Conservation (phyloP, 148 eudicot genomes). For the Limonium bicolor region DNA sequence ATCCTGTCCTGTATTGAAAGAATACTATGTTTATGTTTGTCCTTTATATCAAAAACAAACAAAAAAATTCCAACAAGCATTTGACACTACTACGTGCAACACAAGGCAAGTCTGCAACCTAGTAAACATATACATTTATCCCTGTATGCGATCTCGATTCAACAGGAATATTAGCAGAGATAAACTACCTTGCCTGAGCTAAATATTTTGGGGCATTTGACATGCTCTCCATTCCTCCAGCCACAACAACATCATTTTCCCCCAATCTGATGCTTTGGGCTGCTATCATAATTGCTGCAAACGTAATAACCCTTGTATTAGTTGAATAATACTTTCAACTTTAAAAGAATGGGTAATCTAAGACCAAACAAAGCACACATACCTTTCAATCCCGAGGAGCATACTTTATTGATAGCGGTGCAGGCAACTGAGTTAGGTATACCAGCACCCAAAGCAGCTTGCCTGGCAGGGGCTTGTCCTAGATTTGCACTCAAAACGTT, state of each 20-base stretch:
- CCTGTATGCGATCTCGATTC: too few species aligned
- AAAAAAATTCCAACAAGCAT: too few species aligned
- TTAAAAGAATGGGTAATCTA: too few species aligned
- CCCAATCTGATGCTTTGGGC: slow-evolving; percentile 95
- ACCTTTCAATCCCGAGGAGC: slow-evolving; percentile 99
- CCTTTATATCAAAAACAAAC: not conserved
- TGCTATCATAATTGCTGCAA: slow-evolving; percentile 89
- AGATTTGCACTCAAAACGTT: slow-evolving; percentile 93
- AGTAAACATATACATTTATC: too few species aligned
- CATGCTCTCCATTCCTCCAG: slow-evolving; percentile 99
- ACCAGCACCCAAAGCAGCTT: slow-evolving; percentile 96
- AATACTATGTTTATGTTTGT: not conserved
- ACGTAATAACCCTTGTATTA: too few species aligned
- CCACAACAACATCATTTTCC: slow-evolving; percentile 83
- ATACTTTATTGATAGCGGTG: slow-evolving; percentile 93
- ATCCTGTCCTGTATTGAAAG: slow-evolving; percentile 34
- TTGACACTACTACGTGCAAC: too few species aligned
- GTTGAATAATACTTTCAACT: too few species aligned
- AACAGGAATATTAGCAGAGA: too few species aligned
- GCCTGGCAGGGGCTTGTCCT: slow-evolving; percentile 98
- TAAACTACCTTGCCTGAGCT: slow-evolving; percentile 70
- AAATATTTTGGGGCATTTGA: slow-evolving; percentile 88
- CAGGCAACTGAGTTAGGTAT: slow-evolving; percentile 70
- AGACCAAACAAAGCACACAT: too few species aligned
- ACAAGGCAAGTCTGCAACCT: too few species aligned